Evolutionary conservation across 2,329 filamentous ascomycete genomes (phyloP).

Genomic region (Westerdykella ornata): DNA sequence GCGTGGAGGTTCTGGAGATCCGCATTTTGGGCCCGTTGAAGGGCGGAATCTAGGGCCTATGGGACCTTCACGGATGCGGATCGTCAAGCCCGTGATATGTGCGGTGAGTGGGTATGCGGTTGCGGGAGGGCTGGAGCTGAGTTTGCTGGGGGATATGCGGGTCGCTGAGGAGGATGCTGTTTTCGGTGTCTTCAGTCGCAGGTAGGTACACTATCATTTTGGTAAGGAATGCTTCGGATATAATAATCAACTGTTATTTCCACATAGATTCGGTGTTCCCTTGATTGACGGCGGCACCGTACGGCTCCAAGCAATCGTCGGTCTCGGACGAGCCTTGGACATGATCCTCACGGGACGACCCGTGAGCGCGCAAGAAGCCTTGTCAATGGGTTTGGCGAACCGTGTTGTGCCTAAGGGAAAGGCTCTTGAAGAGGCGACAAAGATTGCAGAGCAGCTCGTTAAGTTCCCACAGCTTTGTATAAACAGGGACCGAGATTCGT

Average conservation of each 20-base stretch:
- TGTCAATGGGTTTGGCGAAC: constrained; percentile 49
- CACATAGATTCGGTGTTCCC: constrained; percentile 38
- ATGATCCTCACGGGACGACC: constrained; percentile 52
- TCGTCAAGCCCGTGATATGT: constrained; percentile 48
- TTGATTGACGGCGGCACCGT: constrained; percentile 50
- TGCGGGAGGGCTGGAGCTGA: constrained; percentile 50
- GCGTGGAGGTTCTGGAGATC: constrained; percentile 8
- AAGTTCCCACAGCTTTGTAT: constrained; percentile 49
- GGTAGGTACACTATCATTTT: constrained; percentile 25
- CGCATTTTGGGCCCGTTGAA: constrained; percentile 28
- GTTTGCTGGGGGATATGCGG: constrained; percentile 49
- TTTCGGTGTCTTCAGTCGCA: constrained; percentile 52
- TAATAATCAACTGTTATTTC: too few species aligned
- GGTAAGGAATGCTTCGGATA: too few species aligned
- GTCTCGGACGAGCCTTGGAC: constrained; percentile 49
- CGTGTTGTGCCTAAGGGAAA: constrained; percentile 48
- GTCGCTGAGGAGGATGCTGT: constrained; percentile 49
- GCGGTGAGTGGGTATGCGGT: constrained; percentile 51
- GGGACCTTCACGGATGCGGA: constrained; percentile 46
- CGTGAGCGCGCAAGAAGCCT: constrained; percentile 46
- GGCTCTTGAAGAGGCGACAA: constrained; percentile 41
- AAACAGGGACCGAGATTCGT: constrained; percentile 45
- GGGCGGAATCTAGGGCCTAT: constrained; percentile 44
- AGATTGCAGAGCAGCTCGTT: constrained; percentile 44
- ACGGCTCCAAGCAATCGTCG: constrained; percentile 47